Evolutionary conservation across 495 filamentous ascomycete genomes (phyloP).

Genomic region (Penicillium verhagenii): DNA sequence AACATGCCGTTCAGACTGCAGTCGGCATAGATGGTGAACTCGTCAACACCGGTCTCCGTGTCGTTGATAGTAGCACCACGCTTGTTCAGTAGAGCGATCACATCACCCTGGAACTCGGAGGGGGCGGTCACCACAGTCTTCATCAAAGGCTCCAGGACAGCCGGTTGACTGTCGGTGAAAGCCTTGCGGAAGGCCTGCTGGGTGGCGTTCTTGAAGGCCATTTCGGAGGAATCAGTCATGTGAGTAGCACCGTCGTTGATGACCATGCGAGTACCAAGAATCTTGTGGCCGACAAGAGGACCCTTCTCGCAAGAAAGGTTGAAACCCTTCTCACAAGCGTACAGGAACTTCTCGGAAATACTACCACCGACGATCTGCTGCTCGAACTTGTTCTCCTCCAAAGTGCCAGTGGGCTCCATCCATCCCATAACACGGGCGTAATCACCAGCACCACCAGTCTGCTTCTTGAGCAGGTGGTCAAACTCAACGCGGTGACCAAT

Average conservation of each 20-base stretch:
- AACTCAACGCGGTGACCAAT: slow-evolving; percentile 74
- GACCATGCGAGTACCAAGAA: slow-evolving; percentile 86
- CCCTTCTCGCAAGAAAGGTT: slow-evolving; percentile 80
- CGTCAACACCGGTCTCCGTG: slow-evolving; percentile 90
- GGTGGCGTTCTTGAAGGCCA: slow-evolving; percentile 95
- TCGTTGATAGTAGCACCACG: slow-evolving; percentile 93
- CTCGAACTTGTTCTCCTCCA: slow-evolving; percentile 81
- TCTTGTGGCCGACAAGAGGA: slow-evolving; percentile 88
- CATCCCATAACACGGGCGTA: slow-evolving; percentile 91
- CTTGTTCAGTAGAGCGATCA: slow-evolving; percentile 95
- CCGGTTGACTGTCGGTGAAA: slow-evolving; percentile 73
- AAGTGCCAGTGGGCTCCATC: slow-evolving; percentile 77
- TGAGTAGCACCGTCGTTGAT: slow-evolving; percentile 97
- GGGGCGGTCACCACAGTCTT: slow-evolving; percentile 95
- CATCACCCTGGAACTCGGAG: slow-evolving; percentile 96
- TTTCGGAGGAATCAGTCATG: slow-evolving; percentile 97
- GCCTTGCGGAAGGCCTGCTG: slow-evolving; percentile 97
- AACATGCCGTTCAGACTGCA: slow-evolving; percentile 97
- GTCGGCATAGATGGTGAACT: slow-evolving; percentile 93
- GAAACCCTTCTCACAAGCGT: slow-evolving; percentile 96
- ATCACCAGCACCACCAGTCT: slow-evolving; percentile 94
- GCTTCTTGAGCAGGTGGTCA: slow-evolving; percentile 93
- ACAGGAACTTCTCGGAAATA: slow-evolving; percentile 95
- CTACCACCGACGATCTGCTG: slow-evolving; percentile 82
- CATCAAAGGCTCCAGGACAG: slow-evolving; percentile 94